Base-by-base conservation (phyloP, 1,284 basidiomycete species). In the Singerocomus inundabilis region DNA sequence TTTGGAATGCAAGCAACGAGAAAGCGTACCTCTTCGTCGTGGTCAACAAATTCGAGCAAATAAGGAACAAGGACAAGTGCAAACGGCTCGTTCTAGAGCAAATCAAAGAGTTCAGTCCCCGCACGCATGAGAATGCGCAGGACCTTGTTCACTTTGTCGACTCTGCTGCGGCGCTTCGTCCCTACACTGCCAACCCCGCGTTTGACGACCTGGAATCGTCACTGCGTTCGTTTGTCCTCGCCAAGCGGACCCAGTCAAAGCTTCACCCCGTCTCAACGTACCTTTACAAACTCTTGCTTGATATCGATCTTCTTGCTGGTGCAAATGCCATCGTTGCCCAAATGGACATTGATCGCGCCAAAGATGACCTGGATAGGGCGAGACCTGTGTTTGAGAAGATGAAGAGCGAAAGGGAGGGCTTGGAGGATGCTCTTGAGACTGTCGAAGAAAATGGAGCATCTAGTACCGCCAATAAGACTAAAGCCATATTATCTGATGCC, bases 71-170 rank as follows among this genome's bases (percentile, higher is more conserved):
- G 77, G 90, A 90, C 44, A 91, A 93, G 71, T 99, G 96, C 72
- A 83, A 85, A 62, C 81, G 90, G 42, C 73, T 88, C 21, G 91
- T 99, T 40, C 81, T 98, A 41, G 94, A 99, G 54, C 96, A 99
- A 72, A 93, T 99, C 77, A 89, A 85, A 64, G 81, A 91, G 62
- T 82, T 99, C 59, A 93, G 90, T 62, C 96, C 97, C 10, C 76
- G 84, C 49, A 99, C 97, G 0, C 95, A 88, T 69, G 88, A 92
- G 49, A 91, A 98, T 59, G 86, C 93, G 0, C 82, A 87, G 52
- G 93, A 98, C 67, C 84, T 99, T 24, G 95, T 99, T 1, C 97
- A 99, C 72, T 99, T 99, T 70, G 97, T 99, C 61, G 96, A 99
- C 68, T 95, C 93, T 6, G 83, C 85, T 24, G 72, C 81, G 0